Evolutionary conservation across 1,284 basidiomycete species (phyloP).

Genomic region (Paramarasmius palmivorus): DNA sequence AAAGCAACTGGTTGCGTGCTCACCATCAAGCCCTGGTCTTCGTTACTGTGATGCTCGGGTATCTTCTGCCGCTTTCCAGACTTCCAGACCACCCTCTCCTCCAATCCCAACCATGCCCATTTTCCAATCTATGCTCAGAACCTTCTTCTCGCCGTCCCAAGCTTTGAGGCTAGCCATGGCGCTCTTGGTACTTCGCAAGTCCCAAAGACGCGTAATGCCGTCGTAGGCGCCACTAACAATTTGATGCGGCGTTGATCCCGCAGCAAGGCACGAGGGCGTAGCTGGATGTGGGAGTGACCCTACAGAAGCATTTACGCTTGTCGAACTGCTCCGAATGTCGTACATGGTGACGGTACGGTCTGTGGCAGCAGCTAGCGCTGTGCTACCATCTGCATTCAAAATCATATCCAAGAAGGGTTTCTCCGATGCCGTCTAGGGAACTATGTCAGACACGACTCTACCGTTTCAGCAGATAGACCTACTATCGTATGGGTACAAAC

Average conservation of each 20-base stretch:
- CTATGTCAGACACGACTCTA: background rate
- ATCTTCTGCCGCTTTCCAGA: slow-evolving; percentile 64
- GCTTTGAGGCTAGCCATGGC: slow-evolving; percentile 69
- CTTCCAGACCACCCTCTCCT: slow-evolving; percentile 82
- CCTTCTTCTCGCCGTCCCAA: slow-evolving; percentile 60
- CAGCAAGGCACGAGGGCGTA: slow-evolving; percentile 72
- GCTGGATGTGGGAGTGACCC: slow-evolving; percentile 67
- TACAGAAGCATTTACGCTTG: slow-evolving; percentile 39
- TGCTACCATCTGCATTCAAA: slow-evolving; percentile 39
- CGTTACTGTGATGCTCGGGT: background rate
- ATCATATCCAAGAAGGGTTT: slow-evolving; percentile 70
- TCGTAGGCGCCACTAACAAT: slow-evolving; percentile 84
- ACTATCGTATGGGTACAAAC: slow-evolving; percentile 70
- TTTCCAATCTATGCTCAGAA: slow-evolving; percentile 78
- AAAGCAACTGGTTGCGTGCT: too few species aligned
- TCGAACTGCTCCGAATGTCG: slow-evolving; percentile 48
- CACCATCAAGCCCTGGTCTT: background rate
- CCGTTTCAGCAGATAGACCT: slow-evolving; percentile 27
- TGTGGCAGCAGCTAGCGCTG: slow-evolving; percentile 60
- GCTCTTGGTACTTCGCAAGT: slow-evolving; percentile 69
- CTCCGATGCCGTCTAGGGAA: slow-evolving; percentile 58
- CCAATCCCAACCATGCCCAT: slow-evolving; percentile 73
- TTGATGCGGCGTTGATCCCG: slow-evolving; percentile 56
- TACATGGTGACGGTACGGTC: slow-evolving; percentile 69
- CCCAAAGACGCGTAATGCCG: slow-evolving; percentile 84